Evolutionary conservation across 2,329 filamentous ascomycete species (phyloP).

Genomic region (Talaromyces verruculosus): DNA sequence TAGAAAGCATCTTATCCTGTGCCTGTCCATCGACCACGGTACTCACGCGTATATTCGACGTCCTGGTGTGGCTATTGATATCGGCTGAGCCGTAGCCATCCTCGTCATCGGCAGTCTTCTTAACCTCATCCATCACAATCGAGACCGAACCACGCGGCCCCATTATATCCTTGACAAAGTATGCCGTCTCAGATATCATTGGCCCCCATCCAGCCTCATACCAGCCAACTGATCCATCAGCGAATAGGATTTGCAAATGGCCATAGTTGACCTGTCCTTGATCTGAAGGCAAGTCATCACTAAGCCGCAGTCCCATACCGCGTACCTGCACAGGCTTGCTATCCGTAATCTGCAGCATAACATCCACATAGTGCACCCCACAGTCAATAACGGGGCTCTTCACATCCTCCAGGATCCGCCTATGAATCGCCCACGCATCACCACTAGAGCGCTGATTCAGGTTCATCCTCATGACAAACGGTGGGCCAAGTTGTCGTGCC

Average conservation of each 20-base stretch:
- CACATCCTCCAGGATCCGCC: constrained; percentile 23
- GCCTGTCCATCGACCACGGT: constrained; percentile 20
- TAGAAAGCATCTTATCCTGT: constrained; percentile 23
- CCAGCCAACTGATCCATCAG: constrained; percentile 26
- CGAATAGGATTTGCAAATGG: constrained; percentile 25
- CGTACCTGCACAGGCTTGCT: constrained; percentile 25
- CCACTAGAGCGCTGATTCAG: constrained; percentile 25
- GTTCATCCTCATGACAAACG: constrained; percentile 27
- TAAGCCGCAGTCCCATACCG: constrained; percentile 25
- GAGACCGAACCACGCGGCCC: constrained; percentile 25
- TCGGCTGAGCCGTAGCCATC: constrained; percentile 19
- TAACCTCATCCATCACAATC: constrained; percentile 23
- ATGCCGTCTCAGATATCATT: constrained; percentile 26
- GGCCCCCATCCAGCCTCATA: constrained; percentile 27
- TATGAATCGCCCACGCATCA: constrained; percentile 24
- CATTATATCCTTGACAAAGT: constrained; percentile 26
- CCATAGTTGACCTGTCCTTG: constrained; percentile 26
- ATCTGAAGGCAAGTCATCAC: constrained; percentile 21
- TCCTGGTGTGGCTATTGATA: constrained; percentile 24
- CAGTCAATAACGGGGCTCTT: constrained; percentile 25
- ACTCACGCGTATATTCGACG: constrained; percentile 22
- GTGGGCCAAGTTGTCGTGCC: constrained; percentile 24
- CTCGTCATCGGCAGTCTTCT: background rate
- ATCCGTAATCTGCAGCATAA: constrained; percentile 26
- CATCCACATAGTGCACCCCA: constrained; percentile 26